A percentile compares a stretch with the other conserved stretches of the same genome.
Conservation (phyloP, 169 alveolate genomes). For the Plasmodium yoelii region DNA sequence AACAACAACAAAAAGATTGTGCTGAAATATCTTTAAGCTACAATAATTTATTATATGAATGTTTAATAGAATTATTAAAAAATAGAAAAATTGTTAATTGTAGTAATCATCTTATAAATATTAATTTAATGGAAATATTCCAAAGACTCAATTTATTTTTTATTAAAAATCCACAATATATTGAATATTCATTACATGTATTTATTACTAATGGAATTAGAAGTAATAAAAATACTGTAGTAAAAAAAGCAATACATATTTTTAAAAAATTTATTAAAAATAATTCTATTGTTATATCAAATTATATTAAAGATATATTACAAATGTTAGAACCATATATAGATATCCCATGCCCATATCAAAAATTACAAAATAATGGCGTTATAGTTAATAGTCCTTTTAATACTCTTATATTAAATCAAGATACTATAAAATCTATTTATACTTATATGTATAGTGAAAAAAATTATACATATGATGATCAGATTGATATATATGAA, state of each 20-base stretch:
- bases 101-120: conserved; percentile 56
- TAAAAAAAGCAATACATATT: conserved; percentile 56
- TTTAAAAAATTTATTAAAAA: conserved; percentile 60
- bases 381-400: neutral
- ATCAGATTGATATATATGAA: conserved; percentile 71
- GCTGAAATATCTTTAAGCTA: conserved; percentile 11
- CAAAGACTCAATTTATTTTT: conserved; percentile 63
- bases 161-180: conserved; percentile 48
- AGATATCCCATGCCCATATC: conserved; percentile 56
- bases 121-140: conserved; percentile 71
- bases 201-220: conserved; percentile 70
- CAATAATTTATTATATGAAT: conserved; percentile 28
- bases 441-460: conserved; percentile 29
- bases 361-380: conserved; percentile 1
- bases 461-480: conserved; percentile 52
- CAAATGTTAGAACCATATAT: conserved; percentile 51
- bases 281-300: conserved; percentile 34
- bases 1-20: conserved; percentile 19
- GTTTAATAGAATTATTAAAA: conserved; percentile 64
- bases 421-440: conserved; percentile 30
- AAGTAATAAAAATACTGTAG: conserved; percentile 36
- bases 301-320: conserved; percentile 56
- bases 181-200: conserved; percentile 57
- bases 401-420: conserved; percentile 8
- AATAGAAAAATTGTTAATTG: conserved; percentile 50